phyloP scores from a whole-genome alignment of 1,284 basidiomycete genomes.

The Apiotrichum brassicae region DNA sequence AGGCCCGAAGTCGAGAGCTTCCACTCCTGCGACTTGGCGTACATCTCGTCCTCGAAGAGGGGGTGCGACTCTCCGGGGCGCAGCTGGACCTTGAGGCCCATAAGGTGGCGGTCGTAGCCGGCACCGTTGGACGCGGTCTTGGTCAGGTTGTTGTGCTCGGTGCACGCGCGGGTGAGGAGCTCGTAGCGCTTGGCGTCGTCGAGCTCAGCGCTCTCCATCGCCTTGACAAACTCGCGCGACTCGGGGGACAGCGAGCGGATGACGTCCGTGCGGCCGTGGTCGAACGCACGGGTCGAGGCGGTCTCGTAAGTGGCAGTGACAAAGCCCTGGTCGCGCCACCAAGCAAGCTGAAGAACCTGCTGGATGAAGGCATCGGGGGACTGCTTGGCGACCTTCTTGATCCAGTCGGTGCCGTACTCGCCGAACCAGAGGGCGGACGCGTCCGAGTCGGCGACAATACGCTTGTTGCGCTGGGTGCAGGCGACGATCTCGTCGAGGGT shows the following conservation, averaged over 20 bases:
- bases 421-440: constrained; percentile 76
- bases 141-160: constrained; percentile 67
- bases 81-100: constrained; percentile 72
- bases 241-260: constrained; percentile 74
- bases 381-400: constrained; percentile 70
- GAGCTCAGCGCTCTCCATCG: constrained; percentile 54
- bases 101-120: constrained; percentile 86
- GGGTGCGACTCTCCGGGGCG: constrained; percentile 46
- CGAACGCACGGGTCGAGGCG: constrained; percentile 82
- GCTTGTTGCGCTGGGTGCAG: constrained; percentile 58
- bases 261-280: constrained; percentile 87
- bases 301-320: constrained; percentile 95
- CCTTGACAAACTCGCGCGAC: constrained; percentile 70
- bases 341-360: constrained; percentile 89
- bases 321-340: constrained; percentile 68
- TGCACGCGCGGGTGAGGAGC: constrained; percentile 63
- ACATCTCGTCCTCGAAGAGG: constrained; percentile 74
- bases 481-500: constrained; percentile 57
- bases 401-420: constrained; percentile 85
- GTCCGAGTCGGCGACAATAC: constrained; percentile 72
- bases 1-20: constrained; percentile 86
- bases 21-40: constrained; percentile 74
- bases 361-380: constrained; percentile 89
- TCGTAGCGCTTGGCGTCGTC: constrained; percentile 52
- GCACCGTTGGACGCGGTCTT: constrained; percentile 74